Evolutionary conservation across 352 stramenopile genomes (phyloP), one percentile per base, ranked within the genome.

Genomic region (Salisapilia sapeloensis): DNA sequence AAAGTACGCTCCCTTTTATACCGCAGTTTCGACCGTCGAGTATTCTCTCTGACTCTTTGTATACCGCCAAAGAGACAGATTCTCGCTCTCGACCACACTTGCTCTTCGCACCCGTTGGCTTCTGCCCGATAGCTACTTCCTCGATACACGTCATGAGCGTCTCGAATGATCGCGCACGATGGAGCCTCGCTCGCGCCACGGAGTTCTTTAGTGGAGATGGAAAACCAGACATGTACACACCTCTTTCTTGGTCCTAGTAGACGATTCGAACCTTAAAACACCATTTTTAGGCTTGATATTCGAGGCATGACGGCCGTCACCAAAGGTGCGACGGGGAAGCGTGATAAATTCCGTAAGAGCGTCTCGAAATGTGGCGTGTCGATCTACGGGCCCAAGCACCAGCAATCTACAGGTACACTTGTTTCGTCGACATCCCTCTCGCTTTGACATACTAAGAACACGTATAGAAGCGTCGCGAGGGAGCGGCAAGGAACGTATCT

Each of bases 181-280:
- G 74, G 74, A 90, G 74, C 48, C 65, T 90, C 33, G 70, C 72
- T 35, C 74, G 74, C 35, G 74, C 74, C 17, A 84, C 70, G 30
- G 74, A 90, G 54, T 90, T 90, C 59, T 90, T 90, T 47, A 79
- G 66, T 35, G 74, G 74, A 27, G 74, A 90, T 45, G 74, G 74
- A 44, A 90, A 90, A 42, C 70, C 74, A 18, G 74, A 90, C 50
- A 86, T 83, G 74, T 89, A 52, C 23, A 38, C 44, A 14, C 15
- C 20, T 16, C 14, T 6, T 10, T 25, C 11, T 12, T 14, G 24
- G 0, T 24, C 10, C 10, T 28, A 28, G 13, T 12, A 28, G 13
- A 13, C 13, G 24, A 13, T 12, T 12, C 10, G 31, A 36, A 28
- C 10, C 31, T 25, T 3, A 15, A 15, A 30, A 36, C 31, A 3